A percentile compares a stretch with the other conserved stretches of the same genome.
Evolutionary conservation across 192 early-diverging fungal species (phyloP).

Genomic region (Spizellomyces punctatus): DNA sequence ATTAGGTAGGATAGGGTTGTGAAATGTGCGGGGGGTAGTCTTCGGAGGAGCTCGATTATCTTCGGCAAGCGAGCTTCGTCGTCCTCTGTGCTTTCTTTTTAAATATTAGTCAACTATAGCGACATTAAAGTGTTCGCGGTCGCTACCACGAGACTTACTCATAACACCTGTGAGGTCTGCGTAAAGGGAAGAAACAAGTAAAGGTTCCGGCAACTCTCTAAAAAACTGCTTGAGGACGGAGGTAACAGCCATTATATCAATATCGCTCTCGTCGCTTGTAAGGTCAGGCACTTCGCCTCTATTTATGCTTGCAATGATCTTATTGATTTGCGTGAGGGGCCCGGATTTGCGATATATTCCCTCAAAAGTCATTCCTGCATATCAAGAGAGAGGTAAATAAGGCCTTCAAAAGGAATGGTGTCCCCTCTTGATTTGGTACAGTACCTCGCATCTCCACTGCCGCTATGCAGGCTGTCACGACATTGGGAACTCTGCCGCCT

Average conservation of each 20-base stretch:
- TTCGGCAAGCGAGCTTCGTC: neutral
- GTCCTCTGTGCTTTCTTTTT: neutral
- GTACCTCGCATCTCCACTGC: slow-evolving; percentile 38
- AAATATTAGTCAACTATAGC: no score
- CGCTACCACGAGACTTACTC: slow-evolving; percentile 4
- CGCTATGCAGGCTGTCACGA: slow-evolving; percentile 35
- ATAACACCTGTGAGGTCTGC: neutral
- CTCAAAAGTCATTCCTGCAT: slow-evolving; percentile 37
- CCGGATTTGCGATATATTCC: slow-evolving; percentile 47
- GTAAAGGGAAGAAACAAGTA: slow-evolving; percentile 25
- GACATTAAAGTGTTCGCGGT: neutral
- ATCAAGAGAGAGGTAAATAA: no score
- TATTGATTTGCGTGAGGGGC: slow-evolving; percentile 39
- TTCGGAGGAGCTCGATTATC: slow-evolving; percentile 10
- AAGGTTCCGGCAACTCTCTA: slow-evolving; percentile 37
- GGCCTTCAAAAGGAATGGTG: no score
- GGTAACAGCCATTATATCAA: slow-evolving; percentile 45
- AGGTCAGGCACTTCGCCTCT: slow-evolving; percentile 26
- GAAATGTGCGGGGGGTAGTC: slow-evolving; percentile 29
- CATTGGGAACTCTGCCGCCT: slow-evolving; percentile 30
- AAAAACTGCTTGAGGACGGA: slow-evolving; percentile 42
- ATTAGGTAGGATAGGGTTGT: slow-evolving; percentile 37
- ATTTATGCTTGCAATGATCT: slow-evolving; percentile 29
- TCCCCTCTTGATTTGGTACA: neutral
- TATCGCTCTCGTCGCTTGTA: neutral